Evolutionary conservation across 148 eudicot species (phyloP), one percentile per base, ranked within the genome.

Genomic region (Camellia sinensis): DNA sequence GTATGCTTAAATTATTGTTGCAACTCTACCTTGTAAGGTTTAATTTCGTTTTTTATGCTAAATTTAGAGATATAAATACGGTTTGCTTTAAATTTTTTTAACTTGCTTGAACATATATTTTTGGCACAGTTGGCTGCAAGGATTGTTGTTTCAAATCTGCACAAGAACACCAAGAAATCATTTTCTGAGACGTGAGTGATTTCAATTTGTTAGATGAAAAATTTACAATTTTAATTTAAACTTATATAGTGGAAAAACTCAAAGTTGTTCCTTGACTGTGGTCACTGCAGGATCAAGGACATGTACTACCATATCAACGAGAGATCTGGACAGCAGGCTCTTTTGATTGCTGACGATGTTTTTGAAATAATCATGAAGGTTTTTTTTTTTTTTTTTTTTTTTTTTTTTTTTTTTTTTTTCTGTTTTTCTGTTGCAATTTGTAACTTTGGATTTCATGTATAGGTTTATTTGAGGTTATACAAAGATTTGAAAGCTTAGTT

Each of bases 351-450:
- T 41, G 97, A 95, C 90, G 98, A 95, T 86, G 92, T 95, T 8
- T 91, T 86, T 87, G 97, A 93, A 18, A 91, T 95, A 22, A 90
- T 95, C 78, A 93, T 93, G 96, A 89, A 91, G 98, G 98, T 93
- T 88, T 29, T 22, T 76, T 18, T 29, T n/a, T n/a, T n/a, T n/a
- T n/a, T n/a, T n/a, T n/a, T n/a, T n/a, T n/a, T n/a, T n/a, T n/a
- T n/a, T n/a, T n/a, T n/a, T n/a, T n/a, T n/a, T n/a, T n/a, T n/a
- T n/a, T n/a, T n/a, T n/a, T n/a, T n/a, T n/a, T n/a, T n/a, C n/a
- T n/a, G n/a, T n/a, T n/a, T n/a, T 29, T 29, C 17, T 29, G 22
- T 52, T 44, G 22, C 40, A 17, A 46, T 37, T 50, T 21, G 8
- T 62, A 21, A 57, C 15, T 53, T 59, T 18, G 56, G 53, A 7